Evolutionary conservation across 2,329 filamentous ascomycete genomes (phyloP), one percentile per base, ranked within the genome.

Genomic region (Trematosphaeria pertusa): DNA sequence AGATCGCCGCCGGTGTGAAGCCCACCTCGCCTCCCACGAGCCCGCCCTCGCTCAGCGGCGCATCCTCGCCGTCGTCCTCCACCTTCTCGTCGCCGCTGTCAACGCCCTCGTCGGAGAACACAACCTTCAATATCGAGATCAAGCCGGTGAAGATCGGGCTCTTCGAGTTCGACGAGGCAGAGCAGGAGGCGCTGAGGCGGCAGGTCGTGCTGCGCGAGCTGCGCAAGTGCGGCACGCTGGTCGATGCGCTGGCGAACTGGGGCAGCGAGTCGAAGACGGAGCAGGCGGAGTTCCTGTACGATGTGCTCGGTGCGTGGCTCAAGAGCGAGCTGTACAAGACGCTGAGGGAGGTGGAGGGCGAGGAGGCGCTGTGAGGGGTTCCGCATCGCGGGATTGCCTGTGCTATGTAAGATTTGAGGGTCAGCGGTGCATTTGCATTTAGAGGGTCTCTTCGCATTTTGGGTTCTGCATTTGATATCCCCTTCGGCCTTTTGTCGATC

Each of bases 291-390:
- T 65, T 61, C 20, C 34, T 69, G 34, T 70, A 68, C 36, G 62
- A 63, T 47, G 54, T 64, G 10, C 48, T 70, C 3, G 65, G 66
- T 24, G 56, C 61, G 20, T 70, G 66, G 66, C 39, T 70, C 37
- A 65, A 67, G 58, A 64, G 54, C 34, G 59, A 67, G 48, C 43
- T 68, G 37, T 58, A 55, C 42, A 67, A 59, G 55, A 67, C 62
- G 19, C 38, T 64, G 14, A 50, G 51, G 34, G 54, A 67, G 39
- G 57, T 69, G 5, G 56, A 59, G 39, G 50, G 52, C 20, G 48
- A 47, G 38, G 35, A 54, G 45, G 32, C 24, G 8, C 7, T 28
- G 24, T 28, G 31, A 39, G 26, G 14, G 11, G 34, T 18, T 17
- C n/a, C n/a, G n/a, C n/a, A 15, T 20, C 18, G 15, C 9, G 32